phyloP scores from a whole-genome alignment of 352 stramenopile genomes.

The Phytophthora foliorum region DNA sequence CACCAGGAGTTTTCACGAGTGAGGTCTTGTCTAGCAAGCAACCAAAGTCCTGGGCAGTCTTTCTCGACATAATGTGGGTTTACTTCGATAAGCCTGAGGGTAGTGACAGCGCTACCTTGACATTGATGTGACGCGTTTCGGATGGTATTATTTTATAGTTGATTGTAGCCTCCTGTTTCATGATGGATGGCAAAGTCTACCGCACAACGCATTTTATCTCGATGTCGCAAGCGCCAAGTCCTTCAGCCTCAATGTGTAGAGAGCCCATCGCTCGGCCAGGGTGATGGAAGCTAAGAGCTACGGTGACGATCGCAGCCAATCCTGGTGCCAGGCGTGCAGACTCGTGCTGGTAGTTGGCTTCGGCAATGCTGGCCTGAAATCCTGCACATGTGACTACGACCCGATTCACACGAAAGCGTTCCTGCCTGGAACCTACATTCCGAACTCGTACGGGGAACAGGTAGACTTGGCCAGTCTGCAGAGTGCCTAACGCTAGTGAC shows the following conservation, averaged over 20 bases:
- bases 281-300: constrained; percentile 71
- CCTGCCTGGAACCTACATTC: constrained; percentile 72
- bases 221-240: constrained; percentile 54
- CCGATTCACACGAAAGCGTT: constrained; percentile 74
- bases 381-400: constrained; percentile 51
- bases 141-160: constrained; percentile 3
- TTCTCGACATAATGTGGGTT: constrained; percentile 2
- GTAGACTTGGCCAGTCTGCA: constrained; percentile 65
- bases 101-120: not conserved
- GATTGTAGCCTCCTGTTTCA: not conserved
- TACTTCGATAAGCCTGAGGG: not conserved
- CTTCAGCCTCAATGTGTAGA: constrained; percentile 66
- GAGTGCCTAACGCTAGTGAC: constrained; percentile 44
- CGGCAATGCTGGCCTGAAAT: constrained; percentile 50
- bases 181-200: constrained; percentile 24
- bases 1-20: constrained; percentile 10
- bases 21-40: not conserved
- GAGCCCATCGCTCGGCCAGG: constrained; percentile 53
- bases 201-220: constrained; percentile 62
- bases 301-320: constrained; percentile 66
- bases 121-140: constrained; percentile 2
- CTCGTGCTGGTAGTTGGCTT: constrained; percentile 71
- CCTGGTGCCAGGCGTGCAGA: constrained; percentile 62
- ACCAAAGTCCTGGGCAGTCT: constrained; percentile 2
- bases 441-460: constrained; percentile 72